These are phyloP conservation scores for Ogataea nitratoaversa DNA, from an alignment of 805 yeast genomes.

Conservation along the genomic window DNA sequence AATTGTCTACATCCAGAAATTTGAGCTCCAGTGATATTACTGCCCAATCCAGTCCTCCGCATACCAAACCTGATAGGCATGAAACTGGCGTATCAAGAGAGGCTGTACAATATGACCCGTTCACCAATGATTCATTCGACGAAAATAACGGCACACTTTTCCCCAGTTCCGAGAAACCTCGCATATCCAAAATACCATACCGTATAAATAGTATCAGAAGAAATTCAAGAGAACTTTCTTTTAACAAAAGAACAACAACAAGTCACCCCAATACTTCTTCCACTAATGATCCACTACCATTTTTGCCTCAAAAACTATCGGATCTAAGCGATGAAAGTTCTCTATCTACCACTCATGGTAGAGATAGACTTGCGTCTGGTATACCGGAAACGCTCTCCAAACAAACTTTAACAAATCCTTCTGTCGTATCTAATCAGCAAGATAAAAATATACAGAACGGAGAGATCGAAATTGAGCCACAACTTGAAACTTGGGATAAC, in stretches of 20 bases:
- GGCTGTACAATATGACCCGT: background rate
- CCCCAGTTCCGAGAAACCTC: background rate
- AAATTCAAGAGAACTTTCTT: background rate
- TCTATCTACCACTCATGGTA: no score
- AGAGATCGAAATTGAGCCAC: background rate
- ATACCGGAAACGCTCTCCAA: no score
- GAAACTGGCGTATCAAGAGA: background rate
- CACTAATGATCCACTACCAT: background rate
- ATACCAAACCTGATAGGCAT: background rate
- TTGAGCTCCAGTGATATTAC: background rate
- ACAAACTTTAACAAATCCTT: no score
- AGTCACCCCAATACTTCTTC: background rate
- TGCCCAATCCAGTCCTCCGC: background rate
- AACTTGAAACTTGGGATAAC: slow-evolving; percentile 16
- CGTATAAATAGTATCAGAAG: background rate
- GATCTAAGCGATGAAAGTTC: no score
- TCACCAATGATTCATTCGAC: background rate
- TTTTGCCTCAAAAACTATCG: background rate
- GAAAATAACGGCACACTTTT: background rate
- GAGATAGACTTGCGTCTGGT: no score
- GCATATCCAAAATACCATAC: background rate
- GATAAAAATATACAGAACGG: no score
- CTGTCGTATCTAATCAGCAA: no score
- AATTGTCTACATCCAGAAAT: background rate
- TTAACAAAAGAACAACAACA: background rate